phyloP scores from a whole-genome alignment of 2,329 filamentous ascomycete species.

The Alternaria ventricosa region DNA sequence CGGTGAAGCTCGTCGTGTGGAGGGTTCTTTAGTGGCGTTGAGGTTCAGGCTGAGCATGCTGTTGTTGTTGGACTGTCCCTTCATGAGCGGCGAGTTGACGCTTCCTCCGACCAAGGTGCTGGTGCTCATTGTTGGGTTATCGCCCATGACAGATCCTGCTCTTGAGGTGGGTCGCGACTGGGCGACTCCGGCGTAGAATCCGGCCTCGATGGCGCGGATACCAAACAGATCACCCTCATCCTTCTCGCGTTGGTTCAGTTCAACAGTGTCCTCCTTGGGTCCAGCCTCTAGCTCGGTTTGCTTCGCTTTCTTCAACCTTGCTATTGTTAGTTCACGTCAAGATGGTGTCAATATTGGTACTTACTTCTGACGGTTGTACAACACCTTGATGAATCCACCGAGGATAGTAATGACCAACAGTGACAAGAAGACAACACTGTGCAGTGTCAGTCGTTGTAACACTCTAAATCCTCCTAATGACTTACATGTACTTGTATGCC shows the following conservation, averaged over 20 bases:
- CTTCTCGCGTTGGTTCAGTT: conserved; percentile 45
- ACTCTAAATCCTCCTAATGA: not conserved
- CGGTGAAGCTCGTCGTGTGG: conserved; percentile 27
- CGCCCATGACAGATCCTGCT: conserved; percentile 37
- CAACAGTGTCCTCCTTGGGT: conserved; percentile 42
- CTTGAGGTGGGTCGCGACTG: conserved; percentile 49
- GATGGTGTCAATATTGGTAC: conserved; percentile 7
- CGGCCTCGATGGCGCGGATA: conserved; percentile 51
- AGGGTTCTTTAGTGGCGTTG: conserved; percentile 28
- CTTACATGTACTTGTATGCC: conserved; percentile 49
- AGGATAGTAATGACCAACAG: conserved; percentile 42
- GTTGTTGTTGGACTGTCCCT: conserved; percentile 38
- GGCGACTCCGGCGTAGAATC: conserved; percentile 50
- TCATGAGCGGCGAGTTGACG: conserved; percentile 39
- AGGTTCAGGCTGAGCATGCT: conserved; percentile 45
- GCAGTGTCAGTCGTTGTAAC: conserved; percentile 1
- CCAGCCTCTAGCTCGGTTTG: conserved; percentile 34
- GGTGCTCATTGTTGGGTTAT: conserved; percentile 40
- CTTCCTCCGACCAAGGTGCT: conserved; percentile 45
- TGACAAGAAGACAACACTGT: conserved; percentile 44
- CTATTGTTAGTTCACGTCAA: conserved; percentile 13
- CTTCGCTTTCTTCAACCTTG: conserved; percentile 41
- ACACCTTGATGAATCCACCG: conserved; percentile 44
- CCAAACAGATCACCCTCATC: conserved; percentile 51
- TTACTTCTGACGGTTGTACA: conserved; percentile 46